A percentile compares a stretch with the other conserved stretches of the same genome.
Conservation (phyloP, 2,329 filamentous ascomycete genomes). For the Claviceps arundinis region DNA sequence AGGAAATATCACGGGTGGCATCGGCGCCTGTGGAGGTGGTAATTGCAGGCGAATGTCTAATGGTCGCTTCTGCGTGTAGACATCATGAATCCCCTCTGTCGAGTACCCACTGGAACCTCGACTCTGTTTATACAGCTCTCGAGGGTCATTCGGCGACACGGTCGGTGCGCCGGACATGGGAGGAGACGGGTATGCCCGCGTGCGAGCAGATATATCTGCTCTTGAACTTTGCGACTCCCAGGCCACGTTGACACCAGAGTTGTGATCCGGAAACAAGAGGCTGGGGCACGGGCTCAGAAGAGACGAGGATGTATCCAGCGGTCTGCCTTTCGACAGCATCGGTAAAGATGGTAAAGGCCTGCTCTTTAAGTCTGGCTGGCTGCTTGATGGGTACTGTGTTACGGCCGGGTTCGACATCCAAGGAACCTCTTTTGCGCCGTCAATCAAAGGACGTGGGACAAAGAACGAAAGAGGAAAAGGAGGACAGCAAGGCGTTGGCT, state of each 20-base stretch:
- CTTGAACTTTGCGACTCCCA: slow-evolving; percentile 4
- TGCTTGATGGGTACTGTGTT: not conserved
- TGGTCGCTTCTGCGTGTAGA: slow-evolving; percentile 23
- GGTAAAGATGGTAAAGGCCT: slow-evolving; percentile 23
- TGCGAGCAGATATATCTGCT: slow-evolving; percentile 39
- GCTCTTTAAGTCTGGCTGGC: slow-evolving; percentile 22
- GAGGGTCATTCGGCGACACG: slow-evolving; percentile 43
- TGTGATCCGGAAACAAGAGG: slow-evolving; percentile 38
- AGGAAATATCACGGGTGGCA: slow-evolving; percentile 8
- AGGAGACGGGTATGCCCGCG: slow-evolving; percentile 55
- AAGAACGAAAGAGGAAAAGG: not conserved
- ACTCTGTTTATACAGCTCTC: slow-evolving; percentile 42
- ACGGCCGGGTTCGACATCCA: not conserved
- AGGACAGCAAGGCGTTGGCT: not conserved
- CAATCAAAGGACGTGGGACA: not conserved
- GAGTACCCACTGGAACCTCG: slow-evolving; percentile 30
- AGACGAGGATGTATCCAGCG: slow-evolving; percentile 27
- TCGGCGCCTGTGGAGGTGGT: slow-evolving; percentile 13
- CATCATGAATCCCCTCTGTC: slow-evolving; percentile 32
- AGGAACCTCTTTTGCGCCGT: not conserved
- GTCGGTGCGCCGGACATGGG: slow-evolving; percentile 61
- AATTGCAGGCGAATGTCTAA: slow-evolving; percentile 12
- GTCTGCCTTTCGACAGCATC: slow-evolving; percentile 41
- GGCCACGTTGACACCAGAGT: slow-evolving; percentile 24
- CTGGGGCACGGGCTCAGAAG: slow-evolving; percentile 47